These are phyloP conservation scores for Cicer cuneatum DNA, from an alignment of 306 rosid genomes.

Conservation along the genomic window DNA sequence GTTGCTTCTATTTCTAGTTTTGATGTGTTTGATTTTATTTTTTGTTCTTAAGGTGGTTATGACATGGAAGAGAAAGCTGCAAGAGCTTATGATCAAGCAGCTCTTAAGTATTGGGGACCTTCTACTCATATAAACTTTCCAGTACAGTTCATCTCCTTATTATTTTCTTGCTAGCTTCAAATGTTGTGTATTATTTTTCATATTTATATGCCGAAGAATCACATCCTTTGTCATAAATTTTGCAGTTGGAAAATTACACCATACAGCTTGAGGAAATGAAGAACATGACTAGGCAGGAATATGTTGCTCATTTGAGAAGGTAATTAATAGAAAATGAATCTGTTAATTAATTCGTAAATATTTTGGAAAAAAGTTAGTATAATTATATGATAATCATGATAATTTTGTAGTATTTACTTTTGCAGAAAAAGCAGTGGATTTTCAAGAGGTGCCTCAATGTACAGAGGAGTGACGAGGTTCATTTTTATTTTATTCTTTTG, in stretches of 20 bases:
- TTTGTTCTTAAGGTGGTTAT: conserved; percentile 77
- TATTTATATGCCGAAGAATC: not conserved
- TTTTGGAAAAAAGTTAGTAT: not conserved
- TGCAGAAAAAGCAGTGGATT: conserved; percentile 98
- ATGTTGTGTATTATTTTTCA: not conserved
- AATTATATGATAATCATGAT: not conserved
- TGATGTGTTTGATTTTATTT: not conserved
- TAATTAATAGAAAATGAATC: conserved; percentile 15
- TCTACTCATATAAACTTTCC: conserved; percentile 90
- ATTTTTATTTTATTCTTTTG: not conserved
- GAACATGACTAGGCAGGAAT: conserved; percentile 95
- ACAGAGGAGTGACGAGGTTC: conserved; percentile 97
- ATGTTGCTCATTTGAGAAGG: conserved; percentile 97
- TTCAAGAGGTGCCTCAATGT: conserved; percentile 96
- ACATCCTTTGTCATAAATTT: not conserved
- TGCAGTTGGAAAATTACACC: conserved; percentile 79
- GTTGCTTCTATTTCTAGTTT: not conserved
- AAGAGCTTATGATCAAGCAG: conserved; percentile 97
- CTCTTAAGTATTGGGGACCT: conserved; percentile 96
- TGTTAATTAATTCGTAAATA: not conserved
- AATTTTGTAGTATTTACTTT: conserved; percentile 14
- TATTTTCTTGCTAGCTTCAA: not conserved
- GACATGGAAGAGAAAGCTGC: conserved; percentile 99
- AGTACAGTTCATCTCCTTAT: conserved; percentile 45
- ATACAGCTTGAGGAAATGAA: conserved; percentile 84